Base-by-base conservation (phyloP, 768 basidiomycete species). In the Amyloporia xantha region DNA sequence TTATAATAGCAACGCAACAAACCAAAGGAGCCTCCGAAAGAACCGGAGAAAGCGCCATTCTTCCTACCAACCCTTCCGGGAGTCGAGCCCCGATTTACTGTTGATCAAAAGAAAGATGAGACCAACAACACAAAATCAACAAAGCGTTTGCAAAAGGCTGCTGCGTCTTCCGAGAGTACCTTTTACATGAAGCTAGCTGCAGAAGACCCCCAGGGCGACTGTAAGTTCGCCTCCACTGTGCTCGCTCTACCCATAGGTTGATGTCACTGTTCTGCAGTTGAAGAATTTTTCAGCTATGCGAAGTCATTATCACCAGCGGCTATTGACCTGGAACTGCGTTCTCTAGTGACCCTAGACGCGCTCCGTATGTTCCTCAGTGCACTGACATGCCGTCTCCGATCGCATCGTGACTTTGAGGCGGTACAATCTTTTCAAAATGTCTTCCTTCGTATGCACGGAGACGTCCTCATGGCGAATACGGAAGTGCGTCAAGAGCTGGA, bases 31-130 rank as follows among this genome's bases (percentile, higher is more conserved):
- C 81, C 93, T 0, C 92, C 93, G 5, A 97, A 98, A 66, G 87
- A 85, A 21, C 91, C 91, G 11, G 95, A 97, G 68, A 79, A 91
- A 51, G 95, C 93, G 1, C 96, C 96, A 0, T 99, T 99, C 74
- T 99, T 98, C 74, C 71, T 99, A 13, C 96, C 95, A 19, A 91
- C 93, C 1, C 68, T 97, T 10, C 85, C 88, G 3, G 95, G 93
- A 10, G 78, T 92, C 10, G 91, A 94, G 49, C 75, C 81, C 15
- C 78, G 90, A 15, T 95, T 97, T 63, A 86, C 80, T 12, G 62
- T 84, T 4, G 67, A 65, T 62, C 57, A 73, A 66, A 65, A 72
- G 66, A 46, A 61, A 49, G 57, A 63, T 54, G 55, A 63, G 63
- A 43, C 66, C 56, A 54, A 59, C 51, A 25, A 70, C 66, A 61